These are phyloP conservation scores for Arthrobotrys sphaeroides DNA, from an alignment of 2,329 filamentous ascomycete species.

Conservation along the genomic window DNA sequence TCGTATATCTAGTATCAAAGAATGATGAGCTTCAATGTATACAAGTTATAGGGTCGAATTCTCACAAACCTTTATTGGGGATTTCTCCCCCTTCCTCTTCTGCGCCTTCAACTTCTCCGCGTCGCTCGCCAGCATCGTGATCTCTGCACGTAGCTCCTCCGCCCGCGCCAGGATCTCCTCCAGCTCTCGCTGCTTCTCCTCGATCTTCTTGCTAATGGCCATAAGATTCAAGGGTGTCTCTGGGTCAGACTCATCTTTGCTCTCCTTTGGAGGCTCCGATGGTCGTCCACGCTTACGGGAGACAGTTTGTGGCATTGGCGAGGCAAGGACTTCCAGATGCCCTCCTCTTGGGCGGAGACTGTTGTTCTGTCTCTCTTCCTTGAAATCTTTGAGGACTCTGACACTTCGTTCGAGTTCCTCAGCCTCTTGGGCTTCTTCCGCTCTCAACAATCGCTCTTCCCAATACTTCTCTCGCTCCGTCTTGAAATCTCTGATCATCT, in stretches of 20 bases:
- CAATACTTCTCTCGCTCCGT: neutral
- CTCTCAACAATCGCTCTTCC: neutral
- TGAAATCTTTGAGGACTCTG: slow-evolving; percentile 1
- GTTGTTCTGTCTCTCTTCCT: neutral
- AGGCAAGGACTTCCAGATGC: neutral
- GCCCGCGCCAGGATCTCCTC: neutral
- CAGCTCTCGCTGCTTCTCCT: neutral
- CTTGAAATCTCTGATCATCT: neutral
- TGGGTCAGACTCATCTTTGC: neutral
- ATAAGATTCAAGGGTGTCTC: neutral
- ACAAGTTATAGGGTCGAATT: too few species aligned
- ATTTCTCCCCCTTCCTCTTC: too few species aligned
- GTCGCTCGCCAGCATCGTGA: neutral
- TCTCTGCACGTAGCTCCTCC: neutral
- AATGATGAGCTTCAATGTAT: too few species aligned
- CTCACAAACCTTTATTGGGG: too few species aligned
- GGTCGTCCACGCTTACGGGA: slow-evolving; percentile 6
- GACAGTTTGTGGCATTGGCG: neutral
- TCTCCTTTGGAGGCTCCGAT: neutral
- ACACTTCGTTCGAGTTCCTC: neutral
- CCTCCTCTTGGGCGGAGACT: neutral
- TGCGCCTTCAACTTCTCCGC: neutral
- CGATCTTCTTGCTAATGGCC: neutral
- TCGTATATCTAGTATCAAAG: too few species aligned
- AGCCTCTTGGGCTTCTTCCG: neutral